Evolutionary conservation across 345 rosid species (phyloP), one percentile per base, ranked within the genome.

Genomic region (Odontarrhena argentea): DNA sequence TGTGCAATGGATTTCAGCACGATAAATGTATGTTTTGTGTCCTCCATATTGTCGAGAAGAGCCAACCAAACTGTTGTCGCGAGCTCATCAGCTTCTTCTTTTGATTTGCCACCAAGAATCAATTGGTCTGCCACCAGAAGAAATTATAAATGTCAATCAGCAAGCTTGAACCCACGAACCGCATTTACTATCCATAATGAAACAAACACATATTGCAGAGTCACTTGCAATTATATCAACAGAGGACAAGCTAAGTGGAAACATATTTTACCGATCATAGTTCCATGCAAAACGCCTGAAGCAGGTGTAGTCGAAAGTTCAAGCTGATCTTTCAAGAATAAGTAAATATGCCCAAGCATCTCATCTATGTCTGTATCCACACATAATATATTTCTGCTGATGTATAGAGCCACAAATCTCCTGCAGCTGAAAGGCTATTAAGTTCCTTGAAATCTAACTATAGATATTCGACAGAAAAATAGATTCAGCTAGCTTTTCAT

Each of bases 241-340:
- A 42, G 3, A 66, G 52, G 58, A 58, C 0, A 44, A 43, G 22
- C 22, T n/a, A 45, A 58, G 28, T 43, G 37, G 52, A 43, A 25
- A 32, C 14, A 46, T 54, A 81, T 32, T 42, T 46, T 53, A 92
- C 98, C 96, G 28, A 92, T 92, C 60, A 92, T 60, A 25, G 95
- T 89, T 76, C 98, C 98, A 30, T 87, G 95, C 45, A 92, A 75
- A 49, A 92, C 58, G 34, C 86, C 87, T 35, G 92, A 85, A 69
- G 92, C 73, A 70, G 83, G 75, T 7, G 86, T 57, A 28, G 79
- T 69, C 49, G 86, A 77, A 74, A 80, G 82, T 65, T 81, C 85
- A 75, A 92, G 98, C 71, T 87, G 95, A 66, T 92, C 98, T 78
- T 83, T 87, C 77, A 92, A 74, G 79, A 87, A 92, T 73, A 87